A percentile compares a stretch with the other conserved stretches of the same genome.
These are phyloP conservation scores for Gracilaria gracilis DNA, from an alignment of 23 red algal genomes.

Conservation along the genomic window DNA sequence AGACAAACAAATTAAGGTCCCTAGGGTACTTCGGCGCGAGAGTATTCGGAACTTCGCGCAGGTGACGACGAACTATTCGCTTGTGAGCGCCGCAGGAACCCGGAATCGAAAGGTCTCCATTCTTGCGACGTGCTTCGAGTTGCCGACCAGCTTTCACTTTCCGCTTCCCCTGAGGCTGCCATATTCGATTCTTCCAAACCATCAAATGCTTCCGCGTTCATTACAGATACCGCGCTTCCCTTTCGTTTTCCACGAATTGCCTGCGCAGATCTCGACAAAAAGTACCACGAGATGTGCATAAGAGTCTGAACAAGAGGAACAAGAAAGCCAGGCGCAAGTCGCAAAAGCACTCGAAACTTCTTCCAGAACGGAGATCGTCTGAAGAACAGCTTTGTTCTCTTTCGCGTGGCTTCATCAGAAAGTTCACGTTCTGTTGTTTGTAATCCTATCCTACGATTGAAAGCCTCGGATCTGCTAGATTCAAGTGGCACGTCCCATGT, in stretches of 20 bases:
- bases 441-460: not conserved
- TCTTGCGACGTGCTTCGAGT: not conserved
- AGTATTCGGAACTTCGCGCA: not conserved
- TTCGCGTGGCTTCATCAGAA: slow-evolving; percentile 41
- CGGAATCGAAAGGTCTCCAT: slow-evolving; percentile 36
- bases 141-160: not conserved
- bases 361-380: slow-evolving; percentile 41
- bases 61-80: not conserved
- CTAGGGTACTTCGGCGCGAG: not conserved
- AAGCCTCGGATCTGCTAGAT: not conserved
- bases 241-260: slow-evolving; percentile 9
- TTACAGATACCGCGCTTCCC: not conserved
- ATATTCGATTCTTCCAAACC: not conserved
- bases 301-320: slow-evolving; percentile 37
- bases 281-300: slow-evolving; percentile 32
- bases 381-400: slow-evolving; percentile 48
- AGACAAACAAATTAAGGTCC: too few relatives aligned
- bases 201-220: not conserved
- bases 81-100: slow-evolving; percentile 22
- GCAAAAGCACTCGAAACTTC: slow-evolving; percentile 19
- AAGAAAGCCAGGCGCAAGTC: slow-evolving; percentile 40
- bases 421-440: slow-evolving; percentile 49
- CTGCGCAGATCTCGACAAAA: not conserved
- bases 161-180: not conserved
- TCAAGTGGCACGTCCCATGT: not conserved